Evolutionary conservation across 73 alveolate genomes (phyloP).

Genomic region (Symbiodinium natans): DNA sequence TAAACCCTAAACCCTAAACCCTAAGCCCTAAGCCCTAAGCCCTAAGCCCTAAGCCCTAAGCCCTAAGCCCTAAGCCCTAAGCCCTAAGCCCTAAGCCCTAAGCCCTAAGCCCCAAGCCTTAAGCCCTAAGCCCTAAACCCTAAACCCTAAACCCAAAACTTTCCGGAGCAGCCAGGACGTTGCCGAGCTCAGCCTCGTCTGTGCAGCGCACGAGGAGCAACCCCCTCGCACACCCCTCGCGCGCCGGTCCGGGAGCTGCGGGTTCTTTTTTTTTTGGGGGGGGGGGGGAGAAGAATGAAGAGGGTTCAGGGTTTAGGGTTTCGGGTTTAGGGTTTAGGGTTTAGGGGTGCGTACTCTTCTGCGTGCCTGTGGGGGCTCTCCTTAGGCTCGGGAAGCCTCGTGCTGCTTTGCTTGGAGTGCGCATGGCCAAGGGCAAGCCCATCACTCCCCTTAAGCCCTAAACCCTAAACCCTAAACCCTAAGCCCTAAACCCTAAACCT

Average conservation of each 20-base stretch:
- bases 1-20: too few species aligned
- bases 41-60: too few species aligned
- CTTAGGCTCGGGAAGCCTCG: too few species aligned
- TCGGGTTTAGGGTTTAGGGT: not conserved
- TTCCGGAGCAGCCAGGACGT: conserved; percentile 1
- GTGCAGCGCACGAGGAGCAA: conserved; percentile 64
- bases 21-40: too few species aligned
- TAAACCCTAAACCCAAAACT: not conserved
- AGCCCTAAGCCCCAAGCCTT: too few species aligned
- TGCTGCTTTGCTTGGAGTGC: too few species aligned
- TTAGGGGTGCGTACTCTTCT: not conserved
- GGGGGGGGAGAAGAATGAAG: not conserved
- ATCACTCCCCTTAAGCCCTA: too few species aligned
- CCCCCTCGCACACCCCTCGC: not conserved
- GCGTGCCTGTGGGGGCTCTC: not conserved
- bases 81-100: too few species aligned
- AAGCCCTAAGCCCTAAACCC: not conserved
- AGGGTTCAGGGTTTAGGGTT: not conserved
- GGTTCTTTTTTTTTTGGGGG: not conserved
- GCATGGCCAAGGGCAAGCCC: too few species aligned
- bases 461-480: not conserved
- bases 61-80: too few species aligned
- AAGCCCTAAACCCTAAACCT: too few species aligned
- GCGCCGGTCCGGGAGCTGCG: not conserved
- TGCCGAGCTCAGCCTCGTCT: conserved; percentile 74